Evolutionary conservation across 768 basidiomycete genomes (phyloP).

Genomic region (Hypholoma sublateritium): DNA sequence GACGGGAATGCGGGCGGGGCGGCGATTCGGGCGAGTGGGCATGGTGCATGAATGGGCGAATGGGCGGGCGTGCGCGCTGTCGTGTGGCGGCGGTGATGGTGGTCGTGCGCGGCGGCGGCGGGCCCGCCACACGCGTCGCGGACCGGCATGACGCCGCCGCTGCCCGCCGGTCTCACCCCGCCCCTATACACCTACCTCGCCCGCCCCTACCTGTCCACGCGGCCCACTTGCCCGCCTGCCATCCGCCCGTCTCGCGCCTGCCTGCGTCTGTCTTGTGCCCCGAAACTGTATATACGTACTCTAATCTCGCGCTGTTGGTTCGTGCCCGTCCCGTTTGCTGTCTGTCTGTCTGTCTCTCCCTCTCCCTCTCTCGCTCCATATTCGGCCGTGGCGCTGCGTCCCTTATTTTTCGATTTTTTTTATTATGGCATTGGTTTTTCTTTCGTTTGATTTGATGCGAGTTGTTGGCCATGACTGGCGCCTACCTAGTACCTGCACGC

Average conservation of each 20-base stretch:
- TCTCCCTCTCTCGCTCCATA: background rate
- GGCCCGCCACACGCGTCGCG: background rate
- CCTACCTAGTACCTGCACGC: too few relatives aligned
- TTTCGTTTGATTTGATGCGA: background rate
- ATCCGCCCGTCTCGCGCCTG: background rate
- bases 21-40: background rate
- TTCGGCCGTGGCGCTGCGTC: background rate
- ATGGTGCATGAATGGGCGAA: too few relatives aligned
- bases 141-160: background rate
- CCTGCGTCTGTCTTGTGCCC: background rate
- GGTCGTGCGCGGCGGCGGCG: background rate
- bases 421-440: background rate
- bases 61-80: background rate
- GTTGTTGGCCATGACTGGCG: background rate
- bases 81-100: background rate
- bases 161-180: background rate
- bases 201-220: background rate
- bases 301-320: background rate
- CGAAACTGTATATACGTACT: conserved; percentile 3
- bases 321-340: background rate
- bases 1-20: background rate
- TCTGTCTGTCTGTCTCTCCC: background rate
- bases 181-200: background rate
- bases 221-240: background rate
- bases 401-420: background rate